These are phyloP conservation scores for Gaultheria prostrata DNA, from an alignment of 148 eudicot species.

Conservation along the genomic window DNA sequence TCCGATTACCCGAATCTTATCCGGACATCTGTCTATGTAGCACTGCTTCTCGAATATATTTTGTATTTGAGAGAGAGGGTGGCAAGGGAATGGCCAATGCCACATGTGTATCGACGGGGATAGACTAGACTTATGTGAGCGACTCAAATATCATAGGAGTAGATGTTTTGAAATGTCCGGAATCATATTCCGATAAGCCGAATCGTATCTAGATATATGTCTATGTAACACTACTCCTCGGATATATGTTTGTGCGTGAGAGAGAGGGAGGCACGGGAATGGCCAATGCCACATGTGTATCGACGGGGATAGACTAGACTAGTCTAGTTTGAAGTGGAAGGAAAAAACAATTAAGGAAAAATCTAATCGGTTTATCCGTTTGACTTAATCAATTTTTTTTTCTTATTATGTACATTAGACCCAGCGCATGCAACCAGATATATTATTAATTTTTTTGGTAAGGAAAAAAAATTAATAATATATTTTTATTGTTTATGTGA, in stretches of 20 bases:
- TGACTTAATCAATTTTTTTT: neutral
- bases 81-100: neutral
- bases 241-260: neutral
- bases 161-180: neutral
- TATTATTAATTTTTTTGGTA: too few relatives aligned
- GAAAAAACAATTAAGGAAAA: neutral
- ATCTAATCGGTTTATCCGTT: neutral
- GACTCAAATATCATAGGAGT: neutral
- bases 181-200: neutral
- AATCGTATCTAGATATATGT: neutral
- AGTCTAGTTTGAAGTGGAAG: neutral
- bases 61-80: neutral
- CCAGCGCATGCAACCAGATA: neutral
- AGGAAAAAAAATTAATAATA: too few relatives aligned
- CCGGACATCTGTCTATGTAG: neutral
- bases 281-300: neutral
- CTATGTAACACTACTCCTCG: neutral
- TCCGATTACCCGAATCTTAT: neutral
- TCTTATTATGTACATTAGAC: too few relatives aligned
- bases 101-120: neutral
- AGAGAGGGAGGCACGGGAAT: neutral
- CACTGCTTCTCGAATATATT: neutral
- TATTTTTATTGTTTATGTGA: neutral
- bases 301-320: neutral
- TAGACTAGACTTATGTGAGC: neutral